Conservation (phyloP, 192 early-diverging fungal species). For the Linderina pennispora region DNA sequence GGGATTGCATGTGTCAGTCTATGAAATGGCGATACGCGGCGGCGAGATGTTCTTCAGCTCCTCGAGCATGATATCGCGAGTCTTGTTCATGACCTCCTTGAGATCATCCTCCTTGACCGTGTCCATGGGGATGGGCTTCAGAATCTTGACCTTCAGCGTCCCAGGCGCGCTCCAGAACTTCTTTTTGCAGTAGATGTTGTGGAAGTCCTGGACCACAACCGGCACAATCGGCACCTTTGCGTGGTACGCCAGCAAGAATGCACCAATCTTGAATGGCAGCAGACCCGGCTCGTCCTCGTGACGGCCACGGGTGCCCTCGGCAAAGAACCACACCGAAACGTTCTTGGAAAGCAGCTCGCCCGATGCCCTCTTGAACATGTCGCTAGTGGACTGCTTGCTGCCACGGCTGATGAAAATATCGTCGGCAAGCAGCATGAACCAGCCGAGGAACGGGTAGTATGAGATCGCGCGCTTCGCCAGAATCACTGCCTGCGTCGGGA, state of each 20-base stretch:
- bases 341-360: slow-evolving; percentile 67
- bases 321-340: slow-evolving; percentile 84
- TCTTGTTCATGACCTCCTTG: slow-evolving; percentile 29
- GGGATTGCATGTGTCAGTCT: no score
- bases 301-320: slow-evolving; percentile 88
- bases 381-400: slow-evolving; percentile 75
- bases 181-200: slow-evolving; percentile 40
- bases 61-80: slow-evolving; percentile 40
- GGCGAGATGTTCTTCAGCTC: slow-evolving; percentile 38
- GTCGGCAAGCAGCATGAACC: slow-evolving; percentile 65
- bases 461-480: slow-evolving; percentile 70
- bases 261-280: slow-evolving; percentile 93
- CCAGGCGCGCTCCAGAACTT: slow-evolving; percentile 34
- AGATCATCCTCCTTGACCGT: slow-evolving; percentile 39
- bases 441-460: slow-evolving; percentile 72
- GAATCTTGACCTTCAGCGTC: slow-evolving; percentile 36
- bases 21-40: slow-evolving; percentile 19
- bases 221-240: slow-evolving; percentile 82
- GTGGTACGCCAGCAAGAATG: slow-evolving; percentile 91
- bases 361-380: slow-evolving; percentile 72
- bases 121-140: slow-evolving; percentile 40
- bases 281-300: slow-evolving; percentile 53
- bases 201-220: slow-evolving; percentile 70
- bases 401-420: slow-evolving; percentile 89
- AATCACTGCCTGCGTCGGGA: slow-evolving; percentile 60